Evolutionary conservation across 306 rosid species (phyloP), one percentile per base, ranked within the genome.

Genomic region (Notholithocarpus densiflorus): DNA sequence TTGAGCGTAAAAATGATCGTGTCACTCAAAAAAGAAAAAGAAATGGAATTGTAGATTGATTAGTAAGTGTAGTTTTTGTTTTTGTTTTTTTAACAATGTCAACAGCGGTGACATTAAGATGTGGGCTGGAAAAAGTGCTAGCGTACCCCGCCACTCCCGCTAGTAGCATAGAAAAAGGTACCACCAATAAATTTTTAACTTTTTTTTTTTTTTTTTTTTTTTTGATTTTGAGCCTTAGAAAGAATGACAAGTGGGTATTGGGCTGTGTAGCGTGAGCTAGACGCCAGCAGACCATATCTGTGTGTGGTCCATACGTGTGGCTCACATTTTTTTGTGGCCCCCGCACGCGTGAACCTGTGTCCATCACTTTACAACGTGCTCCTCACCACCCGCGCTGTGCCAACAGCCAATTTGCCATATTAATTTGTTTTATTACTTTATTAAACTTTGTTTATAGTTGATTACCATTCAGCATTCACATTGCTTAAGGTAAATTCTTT

Each of bases 321-420:
- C 71, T 73, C 86, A 43, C 15, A 56, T 45, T 18, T 1, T 18
- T 2, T 21, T n/a, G 83, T 79, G 82, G 90, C 24, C 86, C 89
- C 84, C 79, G 57, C 83, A 87, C 83, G 88, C 88, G 79, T 81
- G 85, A 68, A 54, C 56, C n/a, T 60, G 51, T 75, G 19, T 40
- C 40, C 75, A 34, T 60, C 18, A 52, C 85, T 84, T 87, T 74
- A 45, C 84, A 79, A 60, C 82, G 79, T 77, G 84, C 68, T 77
- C 26, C 66, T 56, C 80, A 34, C 84, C 73, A 56, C 27, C 80
- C 68, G 55, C 21, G 17, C 78, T 40, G 12, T 8, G 45, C 45
- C 45, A 8, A 40, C 45, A 40, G 45, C 78, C 43, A 11, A 60
- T 73, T 51, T 54, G 15, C 37, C 53, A 1, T 23, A 1, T n/a